Evolutionary conservation across 257 asterid genomes (phyloP), one percentile per base, ranked within the genome.

Genomic region (Nicotiana tomentosiformis): DNA sequence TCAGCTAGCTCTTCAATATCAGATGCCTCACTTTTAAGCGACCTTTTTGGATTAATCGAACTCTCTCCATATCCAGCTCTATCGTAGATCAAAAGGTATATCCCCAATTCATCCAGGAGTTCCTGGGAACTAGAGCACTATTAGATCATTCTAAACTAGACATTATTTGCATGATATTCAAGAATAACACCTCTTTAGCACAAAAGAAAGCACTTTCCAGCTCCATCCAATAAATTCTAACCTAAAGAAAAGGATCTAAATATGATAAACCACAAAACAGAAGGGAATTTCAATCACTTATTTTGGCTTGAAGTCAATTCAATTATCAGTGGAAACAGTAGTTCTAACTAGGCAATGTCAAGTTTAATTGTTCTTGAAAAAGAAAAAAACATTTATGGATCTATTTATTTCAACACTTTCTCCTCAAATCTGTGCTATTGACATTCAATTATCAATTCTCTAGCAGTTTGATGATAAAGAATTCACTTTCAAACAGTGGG

Each of bases 41-140:
- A 89, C 37, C 97, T 88, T 77, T 87, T 90, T 32, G 96, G 93
- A 84, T 95, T 92, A 55, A 96, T 97, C 86, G 93, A 97, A 77
- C 99, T 96, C 64, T 96, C 97, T 4, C 99, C 98, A 87, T 96
- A 96, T 66, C 99, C 99, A 6, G 99, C 97, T 84, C 98, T 92
- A 81, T 96, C 98, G 53, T 85, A 94, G 64, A 90, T 80, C 81
- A 94, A 77, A 66, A 96, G 72, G 84, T 91, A 91, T 83, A 96
- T 85, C 81, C 90, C 88, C 85, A 93, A 84, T 83, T 88, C 90
- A 84, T 93, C 93, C 85, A 96, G 83, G 18, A 94, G 76, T 53
- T 91, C 98, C 99, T 96, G 88, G 43, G 82, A 18, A 82, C 86
- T 82, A 86, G 84, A 83, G 43, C 67, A 30, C n/a, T 53, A 83